A percentile compares a stretch with the other conserved stretches of the same genome.
Conservation (phyloP, 1,139 yeast species). For the Geotrichum australiense region DNA sequence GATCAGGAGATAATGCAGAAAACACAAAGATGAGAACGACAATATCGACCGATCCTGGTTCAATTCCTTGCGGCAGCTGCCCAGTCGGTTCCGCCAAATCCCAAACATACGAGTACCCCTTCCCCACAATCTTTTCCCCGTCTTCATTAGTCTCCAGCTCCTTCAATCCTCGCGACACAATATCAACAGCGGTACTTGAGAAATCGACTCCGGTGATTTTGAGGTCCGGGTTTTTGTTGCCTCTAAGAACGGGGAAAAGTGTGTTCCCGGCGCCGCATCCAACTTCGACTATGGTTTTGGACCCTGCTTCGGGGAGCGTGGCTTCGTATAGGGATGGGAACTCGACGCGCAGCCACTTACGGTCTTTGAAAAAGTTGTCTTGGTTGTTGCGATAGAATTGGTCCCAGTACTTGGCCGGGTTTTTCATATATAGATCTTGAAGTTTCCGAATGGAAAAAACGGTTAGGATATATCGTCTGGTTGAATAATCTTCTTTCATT, state of each 20-base stretch:
- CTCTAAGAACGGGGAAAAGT: constrained; percentile 76
- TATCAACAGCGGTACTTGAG: constrained; percentile 81
- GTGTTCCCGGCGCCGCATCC: constrained; percentile 99
- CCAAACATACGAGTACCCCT: constrained; percentile 59
- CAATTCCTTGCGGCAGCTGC: constrained; percentile 73
- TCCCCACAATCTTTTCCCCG: constrained; percentile 20
- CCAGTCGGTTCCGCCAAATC: constrained; percentile 79
- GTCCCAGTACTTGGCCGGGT: constrained; percentile 96
- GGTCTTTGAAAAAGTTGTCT: constrained; percentile 91
- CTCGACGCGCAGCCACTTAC: constrained; percentile 94
- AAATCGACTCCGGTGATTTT: constrained; percentile 83
- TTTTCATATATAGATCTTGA: constrained; percentile 53
- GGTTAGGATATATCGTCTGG: neutral
- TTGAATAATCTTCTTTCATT: no score
- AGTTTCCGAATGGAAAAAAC: neutral
- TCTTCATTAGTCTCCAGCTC: neutral
- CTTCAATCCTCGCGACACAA: constrained; percentile 44
- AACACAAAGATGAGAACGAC: constrained; percentile 92
- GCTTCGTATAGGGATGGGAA: constrained; percentile 80
- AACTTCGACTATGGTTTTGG: constrained; percentile 72
- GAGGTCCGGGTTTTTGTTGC: constrained; percentile 72
- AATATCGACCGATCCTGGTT: constrained; percentile 76
- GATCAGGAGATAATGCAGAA: constrained; percentile 85
- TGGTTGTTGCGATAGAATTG: constrained; percentile 82
- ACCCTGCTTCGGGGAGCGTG: constrained; percentile 62